Percentiles rank a stretch among this genome's conserved stretches.
These are phyloP conservation scores for Panellus pusillus DNA, from an alignment of 768 basidiomycete genomes.

Conservation along the genomic window DNA sequence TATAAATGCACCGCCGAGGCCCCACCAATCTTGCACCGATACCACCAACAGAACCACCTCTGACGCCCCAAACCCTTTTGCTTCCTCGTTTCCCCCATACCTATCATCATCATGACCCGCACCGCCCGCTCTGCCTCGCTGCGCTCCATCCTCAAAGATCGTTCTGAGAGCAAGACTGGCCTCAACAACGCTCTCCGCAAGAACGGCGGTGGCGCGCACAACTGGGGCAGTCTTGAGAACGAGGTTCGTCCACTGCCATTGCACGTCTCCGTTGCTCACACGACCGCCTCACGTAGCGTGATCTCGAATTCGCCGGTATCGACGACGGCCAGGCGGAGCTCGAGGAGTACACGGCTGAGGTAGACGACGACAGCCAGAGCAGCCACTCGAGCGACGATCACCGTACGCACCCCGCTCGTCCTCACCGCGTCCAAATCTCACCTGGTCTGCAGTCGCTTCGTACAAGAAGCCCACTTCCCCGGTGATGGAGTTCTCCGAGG, in stretches of 20 bases:
- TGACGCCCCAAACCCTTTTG: neutral
- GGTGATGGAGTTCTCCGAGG: slow-evolving; percentile 38
- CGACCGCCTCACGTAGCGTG: slow-evolving; percentile 25
- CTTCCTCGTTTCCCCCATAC: neutral
- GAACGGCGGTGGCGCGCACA: slow-evolving; percentile 77
- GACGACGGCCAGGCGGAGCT: slow-evolving; percentile 56
- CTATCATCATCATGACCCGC: slow-evolving; percentile 66
- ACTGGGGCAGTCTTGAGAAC: slow-evolving; percentile 77
- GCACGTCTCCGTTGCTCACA: neutral
- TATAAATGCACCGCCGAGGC: slow-evolving; percentile 5
- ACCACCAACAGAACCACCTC: neutral
- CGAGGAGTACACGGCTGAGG: slow-evolving; percentile 58
- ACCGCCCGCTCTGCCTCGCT: slow-evolving; percentile 73
- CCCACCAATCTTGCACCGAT: neutral
- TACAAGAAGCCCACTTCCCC: slow-evolving; percentile 17
- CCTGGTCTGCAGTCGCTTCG: neutral
- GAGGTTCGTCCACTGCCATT: slow-evolving; percentile 34
- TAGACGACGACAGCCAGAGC: slow-evolving; percentile 22
- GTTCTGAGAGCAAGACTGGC: slow-evolving; percentile 77
- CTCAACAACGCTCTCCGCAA: slow-evolving; percentile 72
- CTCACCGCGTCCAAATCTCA: neutral
- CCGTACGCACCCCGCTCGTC: neutral
- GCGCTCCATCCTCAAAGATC: slow-evolving; percentile 72
- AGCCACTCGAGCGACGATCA: slow-evolving; percentile 10
- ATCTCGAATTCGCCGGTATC: slow-evolving; percentile 57